Base-by-base conservation (phyloP, 306 rosid species). In the Cicer pinnatifidum region DNA sequence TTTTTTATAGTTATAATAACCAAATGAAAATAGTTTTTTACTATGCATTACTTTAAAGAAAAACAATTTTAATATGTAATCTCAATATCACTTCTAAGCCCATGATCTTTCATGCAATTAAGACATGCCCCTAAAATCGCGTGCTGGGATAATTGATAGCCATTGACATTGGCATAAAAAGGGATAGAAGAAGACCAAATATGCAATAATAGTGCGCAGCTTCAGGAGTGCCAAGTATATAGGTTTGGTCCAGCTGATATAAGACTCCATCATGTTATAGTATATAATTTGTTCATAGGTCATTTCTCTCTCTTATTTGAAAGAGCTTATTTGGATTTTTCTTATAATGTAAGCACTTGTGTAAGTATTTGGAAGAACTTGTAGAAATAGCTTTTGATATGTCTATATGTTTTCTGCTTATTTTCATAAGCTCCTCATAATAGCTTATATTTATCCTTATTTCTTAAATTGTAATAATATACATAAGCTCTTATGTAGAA, bases 111-210 rank as follows among this genome's bases (percentile, higher is more conserved):
- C 3, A 7, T 46, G 58, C 68, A 63, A 17, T 68, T 59, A 16
- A 67, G 75, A 70, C 0, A 5, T 19, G 46, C 15, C 67, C 11
- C 0, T 51, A 17, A 60, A 64, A 53, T 80, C 45, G 1, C 40
- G 54, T 66, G 45, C 16, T 73, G 59, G 70, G 69, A 46, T 44
- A 20, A 50, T 62, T 41, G 54, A 61, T 60, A 53, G 70, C 58
- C 58, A 11, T 75, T 46, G 35, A 65, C 50, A 11, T 75, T 52
- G 35, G 40, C 69, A 75, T 37, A 47, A 10, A 44, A 56, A 9
- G 45, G 63, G 70, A 45, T 81, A 28, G 47, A 48, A 76, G 47
- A 23, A 57, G 67, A 40, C 64, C 56, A 61, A 75, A 62, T 39
- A 47, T 38, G 39, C 45, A 63, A 62, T 38, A 20, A 44, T 50